These are phyloP conservation scores for Cordyceps cicadae DNA, from an alignment of 2,329 filamentous ascomycete species.

Conservation along the genomic window DNA sequence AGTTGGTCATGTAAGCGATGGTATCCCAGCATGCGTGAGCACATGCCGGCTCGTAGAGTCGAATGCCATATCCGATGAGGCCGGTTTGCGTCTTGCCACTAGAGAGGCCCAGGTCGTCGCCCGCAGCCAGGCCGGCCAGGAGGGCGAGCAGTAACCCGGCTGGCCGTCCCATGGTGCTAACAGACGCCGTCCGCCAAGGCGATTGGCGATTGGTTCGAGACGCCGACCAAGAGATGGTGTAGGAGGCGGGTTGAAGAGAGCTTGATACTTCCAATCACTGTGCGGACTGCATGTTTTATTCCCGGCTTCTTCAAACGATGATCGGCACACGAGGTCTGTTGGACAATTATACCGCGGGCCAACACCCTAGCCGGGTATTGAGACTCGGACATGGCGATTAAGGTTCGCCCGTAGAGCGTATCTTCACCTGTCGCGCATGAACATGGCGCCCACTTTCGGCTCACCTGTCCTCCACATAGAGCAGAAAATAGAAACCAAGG, in stretches of 20 bases:
- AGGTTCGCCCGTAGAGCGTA: neutral
- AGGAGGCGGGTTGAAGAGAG: neutral
- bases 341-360: constrained; percentile 1
- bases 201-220: neutral
- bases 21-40: constrained; percentile 49
- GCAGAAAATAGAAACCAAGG: neutral
- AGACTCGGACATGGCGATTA: neutral
- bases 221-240: neutral
- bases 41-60: constrained; percentile 59
- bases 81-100: constrained; percentile 11
- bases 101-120: neutral
- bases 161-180: neutral
- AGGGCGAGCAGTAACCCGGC: neutral
- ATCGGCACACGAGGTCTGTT: neutral
- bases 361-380: neutral
- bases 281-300: neutral
- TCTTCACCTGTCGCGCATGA: neutral
- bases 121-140: neutral
- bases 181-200: neutral
- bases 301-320: neutral
- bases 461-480: neutral
- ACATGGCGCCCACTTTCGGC: neutral
- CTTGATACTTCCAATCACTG: neutral
- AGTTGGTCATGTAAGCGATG: constrained; percentile 10
- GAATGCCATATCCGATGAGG: constrained; percentile 20